These are phyloP conservation scores for Akebia trifoliata DNA, from an alignment of 164 flowering plant genomes.

Conservation along the genomic window DNA sequence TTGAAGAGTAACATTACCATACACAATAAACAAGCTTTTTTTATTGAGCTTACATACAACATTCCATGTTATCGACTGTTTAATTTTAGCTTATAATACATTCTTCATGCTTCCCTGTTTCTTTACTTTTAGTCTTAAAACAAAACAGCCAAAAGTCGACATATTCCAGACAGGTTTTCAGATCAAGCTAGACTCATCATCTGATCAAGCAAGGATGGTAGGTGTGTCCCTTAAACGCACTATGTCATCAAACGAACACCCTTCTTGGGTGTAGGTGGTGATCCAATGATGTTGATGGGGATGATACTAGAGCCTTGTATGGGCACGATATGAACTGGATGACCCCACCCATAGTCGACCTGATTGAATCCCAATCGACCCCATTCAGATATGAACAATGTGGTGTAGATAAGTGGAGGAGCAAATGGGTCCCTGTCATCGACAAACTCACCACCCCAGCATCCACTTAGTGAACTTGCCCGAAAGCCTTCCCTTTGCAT, in stretches of 20 bases:
- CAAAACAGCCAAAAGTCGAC: background rate
- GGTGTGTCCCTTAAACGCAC: constrained; percentile 42
- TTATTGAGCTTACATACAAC: too few species aligned
- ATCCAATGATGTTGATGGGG: constrained; percentile 45
- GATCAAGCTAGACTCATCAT: constrained; percentile 15
- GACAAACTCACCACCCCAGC: constrained; percentile 18
- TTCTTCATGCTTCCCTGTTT: background rate
- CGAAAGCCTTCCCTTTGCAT: constrained; percentile 37
- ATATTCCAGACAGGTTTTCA: background rate
- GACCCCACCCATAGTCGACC: constrained; percentile 70
- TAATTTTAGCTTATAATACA: too few species aligned
- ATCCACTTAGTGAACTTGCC: constrained; percentile 38
- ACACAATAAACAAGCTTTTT: too few species aligned
- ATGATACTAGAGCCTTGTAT: constrained; percentile 48
- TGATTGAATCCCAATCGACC: constrained; percentile 54
- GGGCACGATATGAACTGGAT: constrained; percentile 50
- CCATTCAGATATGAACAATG: constrained; percentile 64
- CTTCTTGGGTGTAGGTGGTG: constrained; percentile 32
- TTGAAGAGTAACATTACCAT: too few species aligned
- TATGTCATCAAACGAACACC: constrained; percentile 65
- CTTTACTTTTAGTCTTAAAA: constrained; percentile 2
- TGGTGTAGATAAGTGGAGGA: constrained; percentile 39
- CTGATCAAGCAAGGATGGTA: constrained; percentile 28
- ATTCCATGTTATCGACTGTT: too few species aligned
- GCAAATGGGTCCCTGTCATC: constrained; percentile 39